Conservation (phyloP, 495 filamentous ascomycete species). For the Hypoxylon lienhwacheense region DNA sequence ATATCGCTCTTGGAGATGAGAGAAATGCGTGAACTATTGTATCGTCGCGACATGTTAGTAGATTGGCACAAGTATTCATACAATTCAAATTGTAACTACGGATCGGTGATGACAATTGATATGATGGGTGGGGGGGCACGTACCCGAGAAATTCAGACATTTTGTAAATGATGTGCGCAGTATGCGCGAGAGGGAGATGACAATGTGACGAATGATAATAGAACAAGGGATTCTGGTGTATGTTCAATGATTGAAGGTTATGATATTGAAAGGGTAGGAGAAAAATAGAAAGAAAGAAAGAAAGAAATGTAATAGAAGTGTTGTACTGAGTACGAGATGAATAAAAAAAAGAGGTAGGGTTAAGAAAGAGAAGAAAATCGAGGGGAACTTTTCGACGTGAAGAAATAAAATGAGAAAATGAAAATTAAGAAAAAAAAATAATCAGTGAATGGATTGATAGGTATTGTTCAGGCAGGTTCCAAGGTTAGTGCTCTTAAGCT, state of each 20-base stretch:
- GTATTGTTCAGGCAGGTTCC: no score
- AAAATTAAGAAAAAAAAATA: no score
- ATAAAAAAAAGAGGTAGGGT: slow-evolving; percentile 7
- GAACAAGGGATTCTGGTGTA: slow-evolving; percentile 18
- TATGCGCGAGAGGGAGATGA: slow-evolving; percentile 28
- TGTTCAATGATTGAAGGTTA: slow-evolving; percentile 7
- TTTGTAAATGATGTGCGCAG: slow-evolving; percentile 27
- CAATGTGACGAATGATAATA: slow-evolving; percentile 14
- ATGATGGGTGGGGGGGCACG: slow-evolving; percentile 30
- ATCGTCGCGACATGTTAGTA: slow-evolving; percentile 32
- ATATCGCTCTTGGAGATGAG: slow-evolving; percentile 98
- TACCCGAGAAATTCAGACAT: slow-evolving; percentile 60
- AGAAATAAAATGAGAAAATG: slow-evolving; percentile 25
- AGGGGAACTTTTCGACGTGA: slow-evolving; percentile 18
- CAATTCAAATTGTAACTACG: slow-evolving; percentile 1
- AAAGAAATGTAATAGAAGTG: slow-evolving; percentile 23
- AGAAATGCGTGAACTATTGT: slow-evolving; percentile 69
- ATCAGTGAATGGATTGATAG: no score
- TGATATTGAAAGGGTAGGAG: no score
- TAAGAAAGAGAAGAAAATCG: slow-evolving; percentile 16
- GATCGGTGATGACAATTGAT: no score
- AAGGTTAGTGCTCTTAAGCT: background rate
- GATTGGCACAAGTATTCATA: background rate
- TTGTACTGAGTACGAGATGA: background rate
- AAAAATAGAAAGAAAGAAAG: slow-evolving; percentile 11